Conservation (phyloP, 352 stramenopile species). For the Phytopythium boreale region DNA sequence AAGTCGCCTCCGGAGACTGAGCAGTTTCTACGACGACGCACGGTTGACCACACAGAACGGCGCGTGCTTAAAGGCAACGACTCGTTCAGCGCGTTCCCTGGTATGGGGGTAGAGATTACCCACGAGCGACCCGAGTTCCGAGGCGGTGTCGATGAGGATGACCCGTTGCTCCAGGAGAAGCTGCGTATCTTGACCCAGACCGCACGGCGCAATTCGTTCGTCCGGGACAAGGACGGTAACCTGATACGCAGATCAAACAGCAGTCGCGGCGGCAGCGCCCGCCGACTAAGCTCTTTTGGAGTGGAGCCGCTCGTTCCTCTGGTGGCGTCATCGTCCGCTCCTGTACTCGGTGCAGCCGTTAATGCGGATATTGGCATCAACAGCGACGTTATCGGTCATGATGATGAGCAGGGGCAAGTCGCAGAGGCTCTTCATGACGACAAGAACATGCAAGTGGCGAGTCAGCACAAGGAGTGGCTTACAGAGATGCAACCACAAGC, state of each 20-base stretch:
- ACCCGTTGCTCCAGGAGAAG: constrained; percentile 10
- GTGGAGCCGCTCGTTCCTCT: constrained; percentile 4
- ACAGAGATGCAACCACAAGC: neutral
- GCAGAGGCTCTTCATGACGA: neutral
- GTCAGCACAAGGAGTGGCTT: neutral
- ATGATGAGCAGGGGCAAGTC: neutral
- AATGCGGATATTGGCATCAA: neutral
- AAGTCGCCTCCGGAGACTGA: constrained; percentile 29
- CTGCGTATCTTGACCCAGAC: constrained; percentile 13
- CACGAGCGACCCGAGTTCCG: constrained; percentile 31
- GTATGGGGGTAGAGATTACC: constrained; percentile 57
- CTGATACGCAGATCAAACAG: constrained; percentile 4
- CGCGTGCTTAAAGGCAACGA: constrained; percentile 41
- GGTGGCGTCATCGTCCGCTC: constrained; percentile 13
- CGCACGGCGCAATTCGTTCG: constrained; percentile 15
- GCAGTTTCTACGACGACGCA: constrained; percentile 52
- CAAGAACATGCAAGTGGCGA: neutral
- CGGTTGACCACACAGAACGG: constrained; percentile 15
- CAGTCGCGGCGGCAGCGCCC: constrained; percentile 1
- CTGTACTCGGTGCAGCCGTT: constrained; percentile 5
- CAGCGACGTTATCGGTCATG: neutral
- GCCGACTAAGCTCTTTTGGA: neutral
- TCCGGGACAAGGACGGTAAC: constrained; percentile 15
- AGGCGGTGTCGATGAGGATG: neutral
- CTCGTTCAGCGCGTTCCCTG: constrained; percentile 36